Evolutionary conservation across 257 asterid species (phyloP).

Genomic region (Primulina tabacum): DNA sequence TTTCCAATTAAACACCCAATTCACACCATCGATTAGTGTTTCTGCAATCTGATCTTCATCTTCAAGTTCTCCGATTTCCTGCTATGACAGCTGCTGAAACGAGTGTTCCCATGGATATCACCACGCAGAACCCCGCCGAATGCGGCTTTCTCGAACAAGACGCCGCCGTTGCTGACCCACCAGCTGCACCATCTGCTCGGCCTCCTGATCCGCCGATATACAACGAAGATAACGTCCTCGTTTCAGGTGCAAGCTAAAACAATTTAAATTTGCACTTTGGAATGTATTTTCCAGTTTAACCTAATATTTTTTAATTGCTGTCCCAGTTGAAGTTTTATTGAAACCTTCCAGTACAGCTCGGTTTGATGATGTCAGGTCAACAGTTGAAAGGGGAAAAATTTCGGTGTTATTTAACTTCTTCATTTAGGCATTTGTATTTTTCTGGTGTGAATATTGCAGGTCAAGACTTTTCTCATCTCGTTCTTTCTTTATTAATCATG

Average conservation of each 20-base stretch:
- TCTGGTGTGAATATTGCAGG: not conserved
- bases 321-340: slow-evolving; percentile 83
- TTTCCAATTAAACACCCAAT: slow-evolving; percentile 24
- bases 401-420: not conserved
- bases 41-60: slow-evolving; percentile 22
- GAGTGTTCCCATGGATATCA: slow-evolving; percentile 88
- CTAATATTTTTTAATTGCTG: slow-evolving; percentile 18
- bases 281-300: not conserved
- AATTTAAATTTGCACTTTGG: not conserved
- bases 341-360: slow-evolving; percentile 74
- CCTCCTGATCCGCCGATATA: slow-evolving; percentile 25
- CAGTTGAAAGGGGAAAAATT: slow-evolving; percentile 73
- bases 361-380: slow-evolving; percentile 56
- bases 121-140: slow-evolving; percentile 38
- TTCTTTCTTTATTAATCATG: not conserved
- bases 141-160: slow-evolving; percentile 40
- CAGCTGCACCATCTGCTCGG: slow-evolving; percentile 31
- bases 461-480: not conserved
- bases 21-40: slow-evolving; percentile 38
- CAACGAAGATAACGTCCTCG: slow-evolving; percentile 55
- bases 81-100: slow-evolving; percentile 38
- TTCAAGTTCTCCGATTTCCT: slow-evolving; percentile 12
- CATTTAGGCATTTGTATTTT: slow-evolving; percentile 14
- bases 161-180: slow-evolving; percentile 42
- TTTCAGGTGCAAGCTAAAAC: slow-evolving; percentile 53